Base-by-base conservation (phyloP, 768 basidiomycete genomes). In the Filobasidium floriforme region DNA sequence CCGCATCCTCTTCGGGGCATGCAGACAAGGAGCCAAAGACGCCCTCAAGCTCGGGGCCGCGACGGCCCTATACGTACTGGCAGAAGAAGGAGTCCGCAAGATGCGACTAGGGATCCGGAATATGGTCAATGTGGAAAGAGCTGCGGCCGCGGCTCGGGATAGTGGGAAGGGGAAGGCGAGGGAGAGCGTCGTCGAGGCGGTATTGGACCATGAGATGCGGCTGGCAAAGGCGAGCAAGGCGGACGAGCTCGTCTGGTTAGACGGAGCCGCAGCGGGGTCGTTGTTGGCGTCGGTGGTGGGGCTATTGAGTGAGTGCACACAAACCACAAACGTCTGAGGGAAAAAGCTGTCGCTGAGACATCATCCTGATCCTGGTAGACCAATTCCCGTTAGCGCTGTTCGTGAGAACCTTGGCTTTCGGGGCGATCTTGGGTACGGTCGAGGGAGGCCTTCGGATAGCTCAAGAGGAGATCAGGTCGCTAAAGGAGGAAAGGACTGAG, bases 21-120 rank as follows among this genome's bases (percentile, higher is more conserved):
- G 67, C 14, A 68, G 68, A 19, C 70, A 69, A 41, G 77, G 75
- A 15, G 69, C 70, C 0, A 70, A 68, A 46, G 74, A 74, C 54
- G 77, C 73, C 43, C 49, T 73, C n/a, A 70, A 65, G 9, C 63
- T 78, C 1, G 72, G 75, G 41, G 72, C 73, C 2, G 72, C 74
- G 1, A 74, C 77, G 4, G 69, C 69, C 1, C 32, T 63, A 0
- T 76, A 73, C 49, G 70, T 73, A 0, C 26, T 75, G 14, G 55
- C 75, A 18, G 77, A 78, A 29, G 77, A 78, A 65, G 61, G 69
- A 1, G 65, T 73, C 3, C 73, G 73, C 1, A 73, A 67, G 64
- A 46, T 55, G 2, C 49, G 73, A 59, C 72, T 74, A 61, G 60
- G 52, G 3, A n/a, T 75, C 28, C 49, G 70, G 40, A 49, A 22